Evolutionary conservation across 176 grass and related monocot species (phyloP), one percentile per base, ranked within the genome.

Genomic region (Oryza coarctata): DNA sequence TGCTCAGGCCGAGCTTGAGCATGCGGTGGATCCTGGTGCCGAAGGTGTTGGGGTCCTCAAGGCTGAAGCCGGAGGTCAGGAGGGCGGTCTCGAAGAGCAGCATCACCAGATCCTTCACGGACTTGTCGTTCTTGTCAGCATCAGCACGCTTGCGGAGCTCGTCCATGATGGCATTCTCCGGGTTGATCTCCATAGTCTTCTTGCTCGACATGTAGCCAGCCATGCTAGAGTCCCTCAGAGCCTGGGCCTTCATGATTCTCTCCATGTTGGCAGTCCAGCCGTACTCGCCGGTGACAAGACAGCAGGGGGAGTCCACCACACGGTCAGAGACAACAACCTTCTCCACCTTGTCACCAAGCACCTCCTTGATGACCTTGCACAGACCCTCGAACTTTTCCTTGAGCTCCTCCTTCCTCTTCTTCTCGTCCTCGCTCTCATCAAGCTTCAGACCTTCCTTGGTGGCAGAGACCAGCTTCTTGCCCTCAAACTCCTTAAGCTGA

Each of bases 131-230:
- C 87, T 92, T 94, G 71, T 97, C 94, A 0, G 89, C 91, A 20
- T 97, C 94, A 0, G 94, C 89, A 0, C 94, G 73, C 87, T 97
- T 94, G 39, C 94, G 83, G 63, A 97, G 81, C 84, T 97, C 94
- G 0, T 94, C 89, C 94, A 97, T 97, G 75, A 97, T 97, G 1
- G 89, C 71, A 18, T 97, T 97, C 71, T 97, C 94, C 4, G 90
- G 94, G 94, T 97, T 97, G 75, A 97, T 97, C 65, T 97, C 94
- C 91, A 97, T 94, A 0, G 94, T 97, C 80, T 97, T 97, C 85
- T 97, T 97, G 86, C 87, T 90, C 0, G 91, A 91, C 94, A 97
- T 97, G 74, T 97, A 94, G 1, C 94, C 94, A 15, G 84, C 78
- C 89, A 94, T 94, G 94, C 94, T 94, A 0, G 86, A 93, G 63